Evolutionary conservation across 2,329 filamentous ascomycete species (phyloP).

Genomic region (Trichoderma guizhouense): DNA sequence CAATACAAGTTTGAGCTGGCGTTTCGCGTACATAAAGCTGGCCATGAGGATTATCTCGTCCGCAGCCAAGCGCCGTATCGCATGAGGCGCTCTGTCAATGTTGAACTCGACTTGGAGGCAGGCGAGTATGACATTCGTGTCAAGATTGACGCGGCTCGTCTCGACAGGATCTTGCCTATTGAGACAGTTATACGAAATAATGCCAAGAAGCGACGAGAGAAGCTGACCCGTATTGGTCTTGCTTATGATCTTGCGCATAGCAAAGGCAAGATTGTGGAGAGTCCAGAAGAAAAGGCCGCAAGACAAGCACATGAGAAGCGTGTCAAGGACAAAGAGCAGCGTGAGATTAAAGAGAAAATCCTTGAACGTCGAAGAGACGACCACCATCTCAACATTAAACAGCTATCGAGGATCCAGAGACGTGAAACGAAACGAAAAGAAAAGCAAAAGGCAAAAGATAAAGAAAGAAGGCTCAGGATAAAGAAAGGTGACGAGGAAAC

Average conservation of each 20-base stretch:
- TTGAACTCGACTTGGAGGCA: constrained; percentile 70
- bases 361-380: constrained; percentile 38
- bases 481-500: not conserved
- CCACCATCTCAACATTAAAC: constrained; percentile 37
- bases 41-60: constrained; percentile 51
- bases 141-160: constrained; percentile 67
- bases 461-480: constrained; percentile 35
- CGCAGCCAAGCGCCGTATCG: constrained; percentile 52
- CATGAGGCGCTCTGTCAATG: constrained; percentile 72
- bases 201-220: constrained; percentile 63
- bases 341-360: constrained; percentile 38
- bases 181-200: constrained; percentile 66
- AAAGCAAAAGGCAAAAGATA: constrained; percentile 75
- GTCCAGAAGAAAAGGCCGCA: constrained; percentile 45
- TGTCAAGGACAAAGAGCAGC: constrained; percentile 38
- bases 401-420: constrained; percentile 33
- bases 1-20: constrained; percentile 54
- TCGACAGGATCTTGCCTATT: constrained; percentile 47
- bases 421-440: constrained; percentile 63
- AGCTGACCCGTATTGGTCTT: constrained; percentile 67
- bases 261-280: constrained; percentile 55
- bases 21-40: constrained; percentile 52
- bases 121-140: constrained; percentile 74
- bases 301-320: constrained; percentile 45
- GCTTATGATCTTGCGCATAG: constrained; percentile 69